Conservation (phyloP, 1,284 basidiomycete species). For the Sporisorium sorghi region DNA sequence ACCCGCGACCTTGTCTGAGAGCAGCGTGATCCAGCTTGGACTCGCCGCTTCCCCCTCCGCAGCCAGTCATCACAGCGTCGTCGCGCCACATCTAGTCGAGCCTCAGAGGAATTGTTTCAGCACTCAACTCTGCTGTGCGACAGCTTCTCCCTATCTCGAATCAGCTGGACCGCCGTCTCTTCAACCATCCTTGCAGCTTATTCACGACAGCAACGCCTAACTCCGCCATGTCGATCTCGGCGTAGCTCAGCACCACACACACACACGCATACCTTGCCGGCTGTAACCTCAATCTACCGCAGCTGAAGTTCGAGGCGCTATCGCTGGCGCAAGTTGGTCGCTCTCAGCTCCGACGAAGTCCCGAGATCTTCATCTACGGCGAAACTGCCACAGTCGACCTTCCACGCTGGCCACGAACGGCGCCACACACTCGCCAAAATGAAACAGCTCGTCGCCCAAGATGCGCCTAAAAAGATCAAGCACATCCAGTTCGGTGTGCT, state of each 20-base stretch:
- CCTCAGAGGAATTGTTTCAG: too few relatives aligned
- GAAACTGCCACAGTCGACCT: not conserved
- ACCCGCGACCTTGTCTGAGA: not conserved
- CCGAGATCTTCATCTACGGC: not conserved
- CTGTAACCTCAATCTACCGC: too few relatives aligned
- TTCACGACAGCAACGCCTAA: not conserved
- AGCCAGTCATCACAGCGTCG: not conserved
- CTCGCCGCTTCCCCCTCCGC: not conserved
- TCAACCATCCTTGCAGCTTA: too few relatives aligned
- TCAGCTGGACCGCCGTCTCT: not conserved
- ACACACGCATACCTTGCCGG: too few relatives aligned
- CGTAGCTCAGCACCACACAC: constrained; percentile 2
- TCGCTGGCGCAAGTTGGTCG: not conserved
- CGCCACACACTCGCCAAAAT: constrained; percentile 38
- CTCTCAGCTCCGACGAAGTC: not conserved
- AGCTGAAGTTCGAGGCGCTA: not conserved
- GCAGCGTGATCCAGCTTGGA: not conserved
- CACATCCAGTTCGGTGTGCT: constrained; percentile 70
- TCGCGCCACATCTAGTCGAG: not conserved
- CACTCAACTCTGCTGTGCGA: not conserved
- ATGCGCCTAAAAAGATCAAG: constrained; percentile 69
- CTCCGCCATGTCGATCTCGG: not conserved
- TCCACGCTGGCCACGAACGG: constrained; percentile 22
- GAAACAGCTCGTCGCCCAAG: constrained; percentile 67
- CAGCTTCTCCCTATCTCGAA: not conserved